A percentile compares a stretch with the other conserved stretches of the same genome.
These are phyloP conservation scores for Pouteria glomerata DNA, from an alignment of 148 eudicot species.

Conservation along the genomic window DNA sequence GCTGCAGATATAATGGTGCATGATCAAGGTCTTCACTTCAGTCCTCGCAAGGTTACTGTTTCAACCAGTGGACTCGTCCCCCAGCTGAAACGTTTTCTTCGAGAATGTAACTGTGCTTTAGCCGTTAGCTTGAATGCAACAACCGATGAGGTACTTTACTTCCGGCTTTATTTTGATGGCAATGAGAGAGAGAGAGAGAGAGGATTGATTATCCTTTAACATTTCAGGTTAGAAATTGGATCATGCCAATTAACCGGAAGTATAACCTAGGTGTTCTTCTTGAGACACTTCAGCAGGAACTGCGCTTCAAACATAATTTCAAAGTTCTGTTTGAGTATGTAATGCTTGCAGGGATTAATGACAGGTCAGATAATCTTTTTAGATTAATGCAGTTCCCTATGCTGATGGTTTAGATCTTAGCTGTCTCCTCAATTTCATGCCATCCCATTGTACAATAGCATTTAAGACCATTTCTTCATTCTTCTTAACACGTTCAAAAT, in stretches of 20 bases:
- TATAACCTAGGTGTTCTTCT: conserved; percentile 76
- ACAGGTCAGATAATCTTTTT: conserved; percentile 55
- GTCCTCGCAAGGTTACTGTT: conserved; percentile 86
- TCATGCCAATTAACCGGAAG: conserved; percentile 97
- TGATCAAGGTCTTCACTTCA: conserved; percentile 91
- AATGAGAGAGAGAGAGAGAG: not conserved
- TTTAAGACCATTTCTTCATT: not conserved
- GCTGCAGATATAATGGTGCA: conserved; percentile 87
- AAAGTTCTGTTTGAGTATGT: conserved; percentile 92
- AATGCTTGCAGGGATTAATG: conserved; percentile 93
- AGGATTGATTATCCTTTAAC: not conserved
- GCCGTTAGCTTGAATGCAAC: conserved; percentile 95
- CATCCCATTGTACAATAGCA: not conserved
- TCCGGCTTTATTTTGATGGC: not conserved
- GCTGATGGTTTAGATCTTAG: not conserved
- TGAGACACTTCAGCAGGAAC: conserved; percentile 73
- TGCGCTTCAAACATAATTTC: conserved; percentile 54
- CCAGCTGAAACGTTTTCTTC: conserved; percentile 75
- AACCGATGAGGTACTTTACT: conserved; percentile 65
- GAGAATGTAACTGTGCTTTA: conserved; percentile 64
- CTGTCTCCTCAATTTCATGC: not conserved
- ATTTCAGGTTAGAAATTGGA: conserved; percentile 85
- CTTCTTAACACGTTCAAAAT: not conserved
- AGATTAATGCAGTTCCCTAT: not conserved
- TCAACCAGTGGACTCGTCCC: conserved; percentile 98